Evolutionary conservation across 192 early-diverging fungal species (phyloP).

Genomic region (Linnemannia zychae): DNA sequence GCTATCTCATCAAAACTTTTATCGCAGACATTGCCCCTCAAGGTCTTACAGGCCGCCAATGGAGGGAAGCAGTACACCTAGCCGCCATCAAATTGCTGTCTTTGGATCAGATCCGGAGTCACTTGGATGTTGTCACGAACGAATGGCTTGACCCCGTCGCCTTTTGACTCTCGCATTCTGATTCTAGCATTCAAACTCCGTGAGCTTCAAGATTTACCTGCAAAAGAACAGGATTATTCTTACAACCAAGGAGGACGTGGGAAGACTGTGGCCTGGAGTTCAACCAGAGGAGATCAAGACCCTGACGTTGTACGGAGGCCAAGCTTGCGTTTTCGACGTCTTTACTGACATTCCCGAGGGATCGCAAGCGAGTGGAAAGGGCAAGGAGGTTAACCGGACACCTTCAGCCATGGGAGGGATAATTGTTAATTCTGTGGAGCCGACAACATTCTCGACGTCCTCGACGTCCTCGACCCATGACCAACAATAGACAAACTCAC

Average conservation of each 20-base stretch:
- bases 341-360: constrained; percentile 14
- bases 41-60: constrained; percentile 12
- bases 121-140: constrained; percentile 16
- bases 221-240: constrained; percentile 16
- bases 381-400: no score
- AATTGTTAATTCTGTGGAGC: no score
- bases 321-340: constrained; percentile 16
- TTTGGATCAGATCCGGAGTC: background rate
- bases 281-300: constrained; percentile 14
- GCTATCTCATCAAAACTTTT: constrained; percentile 2
- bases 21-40: constrained; percentile 16
- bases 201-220: background rate
- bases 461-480: no score
- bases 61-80: constrained; percentile 9
- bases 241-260: constrained; percentile 18
- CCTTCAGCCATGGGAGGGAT: no score
- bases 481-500: background rate
- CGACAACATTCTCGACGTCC: no score
- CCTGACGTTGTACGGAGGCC: constrained; percentile 18
- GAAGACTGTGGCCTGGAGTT: constrained; percentile 11
- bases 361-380: no score
- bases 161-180: background rate
- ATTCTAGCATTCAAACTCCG: background rate
- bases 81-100: constrained; percentile 1
- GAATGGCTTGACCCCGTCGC: no score